Evolutionary conservation across 1,139 yeast species (phyloP).

Genomic region (Candida dubliniensis): DNA sequence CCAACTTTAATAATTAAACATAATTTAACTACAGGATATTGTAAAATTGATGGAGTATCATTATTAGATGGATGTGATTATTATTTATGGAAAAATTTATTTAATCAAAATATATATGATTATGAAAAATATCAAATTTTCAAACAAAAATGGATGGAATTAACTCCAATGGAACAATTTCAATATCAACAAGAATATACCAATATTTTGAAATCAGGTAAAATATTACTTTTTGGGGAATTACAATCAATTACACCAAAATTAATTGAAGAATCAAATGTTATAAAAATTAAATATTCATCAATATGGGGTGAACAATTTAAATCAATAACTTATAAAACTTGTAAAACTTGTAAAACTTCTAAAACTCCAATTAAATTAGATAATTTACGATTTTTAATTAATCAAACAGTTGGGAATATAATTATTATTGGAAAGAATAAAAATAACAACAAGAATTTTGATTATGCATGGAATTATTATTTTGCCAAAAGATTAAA

Average conservation of each 20-base stretch:
- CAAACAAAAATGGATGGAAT: slow-evolving; percentile 24
- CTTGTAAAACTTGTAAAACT: too few relatives aligned
- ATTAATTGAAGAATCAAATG: slow-evolving; percentile 12
- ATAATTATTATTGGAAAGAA: slow-evolving; percentile 2
- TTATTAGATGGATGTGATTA: not conserved
- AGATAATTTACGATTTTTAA: slow-evolving; percentile 2
- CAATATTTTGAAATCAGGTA: slow-evolving; percentile 26
- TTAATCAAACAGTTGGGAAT: slow-evolving; percentile 9
- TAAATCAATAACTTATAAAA: not conserved
- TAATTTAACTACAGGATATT: slow-evolving; percentile 1
- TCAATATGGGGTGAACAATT: not conserved
- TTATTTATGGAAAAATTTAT: not conserved
- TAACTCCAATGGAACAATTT: slow-evolving; percentile 26
- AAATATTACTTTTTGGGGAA: slow-evolving; percentile 31
- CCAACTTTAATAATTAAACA: not conserved
- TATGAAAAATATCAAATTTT: not conserved
- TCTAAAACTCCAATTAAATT: not conserved
- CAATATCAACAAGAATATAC: slow-evolving; percentile 27
- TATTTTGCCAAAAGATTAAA: slow-evolving; percentile 5
- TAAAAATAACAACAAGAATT: not conserved
- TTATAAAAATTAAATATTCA: not conserved
- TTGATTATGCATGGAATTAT: slow-evolving; percentile 8
- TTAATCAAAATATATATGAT: not conserved
- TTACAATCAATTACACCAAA: slow-evolving; percentile 21
- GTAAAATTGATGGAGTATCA: not conserved